These are phyloP conservation scores for Metschnikowia orientalis DNA, from an alignment of 805 yeast genomes.

Conservation along the genomic window DNA sequence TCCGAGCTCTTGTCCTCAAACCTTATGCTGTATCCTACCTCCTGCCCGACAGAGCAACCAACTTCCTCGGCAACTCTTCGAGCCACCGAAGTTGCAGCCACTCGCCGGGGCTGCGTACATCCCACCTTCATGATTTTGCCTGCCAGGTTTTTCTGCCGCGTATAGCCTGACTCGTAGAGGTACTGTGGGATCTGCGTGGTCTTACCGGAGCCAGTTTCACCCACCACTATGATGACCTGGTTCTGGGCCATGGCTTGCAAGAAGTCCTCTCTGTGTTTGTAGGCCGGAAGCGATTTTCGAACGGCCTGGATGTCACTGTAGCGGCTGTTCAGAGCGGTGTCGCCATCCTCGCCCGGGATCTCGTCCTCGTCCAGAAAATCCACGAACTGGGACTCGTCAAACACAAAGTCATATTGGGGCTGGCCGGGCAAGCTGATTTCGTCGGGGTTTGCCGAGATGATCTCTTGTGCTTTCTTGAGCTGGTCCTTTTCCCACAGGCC, in stretches of 20 bases:
- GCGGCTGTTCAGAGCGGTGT: conserved; percentile 6
- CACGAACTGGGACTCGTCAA: conserved; percentile 60
- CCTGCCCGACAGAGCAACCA: conserved; percentile 71
- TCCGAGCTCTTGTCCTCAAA: conserved; percentile 75
- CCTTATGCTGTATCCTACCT: conserved; percentile 85
- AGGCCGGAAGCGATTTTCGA: conserved; percentile 73
- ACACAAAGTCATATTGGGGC: conserved; percentile 66
- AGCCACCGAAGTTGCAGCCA: conserved; percentile 91
- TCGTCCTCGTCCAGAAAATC: conserved; percentile 47
- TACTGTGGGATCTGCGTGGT: conserved; percentile 93
- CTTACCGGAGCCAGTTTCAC: conserved; percentile 92
- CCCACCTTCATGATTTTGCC: conserved; percentile 48
- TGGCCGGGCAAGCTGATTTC: conserved; percentile 39
- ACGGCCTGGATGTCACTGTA: conserved; percentile 40
- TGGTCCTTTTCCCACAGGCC: conserved; percentile 55
- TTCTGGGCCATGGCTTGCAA: conserved; percentile 54
- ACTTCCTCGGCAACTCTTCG: conserved; percentile 88
- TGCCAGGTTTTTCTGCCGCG: conserved; percentile 35
- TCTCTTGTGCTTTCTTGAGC: conserved; percentile 36
- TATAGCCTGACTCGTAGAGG: conserved; percentile 75
- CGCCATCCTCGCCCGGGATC: conserved; percentile 25
- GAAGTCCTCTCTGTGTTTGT: conserved; percentile 53
- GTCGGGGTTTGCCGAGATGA: conserved; percentile 26
- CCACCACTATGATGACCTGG: conserved; percentile 72
- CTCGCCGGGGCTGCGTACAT: conserved; percentile 93